Conservation (phyloP, 768 basidiomycete species). For the Strobilomyces dryophilus region DNA sequence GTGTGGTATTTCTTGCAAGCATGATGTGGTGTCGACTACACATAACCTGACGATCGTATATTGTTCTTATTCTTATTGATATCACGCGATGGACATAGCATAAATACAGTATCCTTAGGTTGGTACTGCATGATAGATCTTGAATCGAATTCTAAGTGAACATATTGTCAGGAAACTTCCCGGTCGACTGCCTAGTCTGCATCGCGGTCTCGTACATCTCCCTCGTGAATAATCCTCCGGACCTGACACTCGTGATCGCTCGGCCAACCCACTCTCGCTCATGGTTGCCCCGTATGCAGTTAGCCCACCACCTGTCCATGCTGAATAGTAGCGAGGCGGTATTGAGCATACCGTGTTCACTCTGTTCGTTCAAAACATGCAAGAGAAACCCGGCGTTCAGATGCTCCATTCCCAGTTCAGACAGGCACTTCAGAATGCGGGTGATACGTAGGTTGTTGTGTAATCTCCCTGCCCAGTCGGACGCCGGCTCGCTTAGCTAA, state of each 20-base stretch:
- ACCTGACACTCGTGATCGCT: constrained; percentile 49
- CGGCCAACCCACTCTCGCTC: constrained; percentile 53
- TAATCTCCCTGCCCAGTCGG: constrained; percentile 44
- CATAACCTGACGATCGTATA: neutral
- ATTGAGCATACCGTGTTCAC: constrained; percentile 50
- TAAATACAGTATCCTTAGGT: neutral
- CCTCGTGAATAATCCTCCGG: constrained; percentile 48
- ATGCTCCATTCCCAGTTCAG: constrained; percentile 63
- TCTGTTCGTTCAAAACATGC: constrained; percentile 67
- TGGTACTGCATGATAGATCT: neutral
- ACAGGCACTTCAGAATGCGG: constrained; percentile 71
- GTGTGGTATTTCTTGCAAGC: neutral
- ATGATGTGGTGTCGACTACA: neutral
- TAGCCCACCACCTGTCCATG: constrained; percentile 79
- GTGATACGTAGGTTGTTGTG: constrained; percentile 78
- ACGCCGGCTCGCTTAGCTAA: neutral
- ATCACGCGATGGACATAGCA: neutral
- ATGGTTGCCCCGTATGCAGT: constrained; percentile 60
- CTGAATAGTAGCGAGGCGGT: constrained; percentile 47
- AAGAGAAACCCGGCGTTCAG: constrained; percentile 65
- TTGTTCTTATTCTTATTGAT: constrained; percentile 16
- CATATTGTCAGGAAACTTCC: constrained; percentile 10
- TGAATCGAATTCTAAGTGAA: neutral
- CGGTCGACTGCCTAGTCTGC: constrained; percentile 30
- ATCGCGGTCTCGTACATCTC: constrained; percentile 52